Base-by-base conservation (phyloP, 352 stramenopile genomes). In the Globisporangium rhizosaccharum region DNA sequence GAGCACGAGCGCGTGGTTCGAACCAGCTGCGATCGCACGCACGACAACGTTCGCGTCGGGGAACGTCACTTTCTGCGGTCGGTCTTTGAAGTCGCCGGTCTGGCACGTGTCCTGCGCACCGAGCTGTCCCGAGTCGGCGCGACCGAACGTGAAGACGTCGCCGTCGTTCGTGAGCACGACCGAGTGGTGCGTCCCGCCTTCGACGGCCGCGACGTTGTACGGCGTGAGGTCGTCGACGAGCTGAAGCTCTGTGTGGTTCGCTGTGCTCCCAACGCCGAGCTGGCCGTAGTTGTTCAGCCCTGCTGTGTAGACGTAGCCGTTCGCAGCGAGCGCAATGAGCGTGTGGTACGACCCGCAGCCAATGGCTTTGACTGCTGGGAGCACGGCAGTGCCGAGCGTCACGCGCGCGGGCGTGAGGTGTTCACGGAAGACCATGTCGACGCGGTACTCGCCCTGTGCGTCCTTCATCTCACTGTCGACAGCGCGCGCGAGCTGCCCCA, bases 201-300 rank as follows among this genome's bases (percentile, higher is more conserved):
- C 86, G n/a, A 98, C 79, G n/a, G 60, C 56, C 30, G 73, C 71
- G 15, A 91, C 60, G 49, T 90, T 92, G 63, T 82, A 73, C 65
- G 66, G 56, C 51, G 72, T 79, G 2, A 93, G 62, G 53, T 84
- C 71, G 20, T 90, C 81, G n/a, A 93, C 84, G 47, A 93, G 78
- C 62, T 90, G 77, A 45, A 89, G 60, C 53, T 82, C 74, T 5
- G 56, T 62, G 58, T 72, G 80, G 66, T 93, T 93, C 30, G 80
- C 78, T 33, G 76, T 88, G 69, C 89, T 86, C 18, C 94, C 94
- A 47, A 97, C 73, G n/a, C 97, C 97, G 23, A 99, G 65, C 68
- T 99, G 97, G 11, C 96, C 97, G 72, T 98, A 99, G 57, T 98
- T 96, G 81, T 98, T 99, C 6, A 98, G 78, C 6, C 97, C 97